phyloP scores from a whole-genome alignment of 192 early-diverging fungal genomes.

The Backusella luteola region DNA sequence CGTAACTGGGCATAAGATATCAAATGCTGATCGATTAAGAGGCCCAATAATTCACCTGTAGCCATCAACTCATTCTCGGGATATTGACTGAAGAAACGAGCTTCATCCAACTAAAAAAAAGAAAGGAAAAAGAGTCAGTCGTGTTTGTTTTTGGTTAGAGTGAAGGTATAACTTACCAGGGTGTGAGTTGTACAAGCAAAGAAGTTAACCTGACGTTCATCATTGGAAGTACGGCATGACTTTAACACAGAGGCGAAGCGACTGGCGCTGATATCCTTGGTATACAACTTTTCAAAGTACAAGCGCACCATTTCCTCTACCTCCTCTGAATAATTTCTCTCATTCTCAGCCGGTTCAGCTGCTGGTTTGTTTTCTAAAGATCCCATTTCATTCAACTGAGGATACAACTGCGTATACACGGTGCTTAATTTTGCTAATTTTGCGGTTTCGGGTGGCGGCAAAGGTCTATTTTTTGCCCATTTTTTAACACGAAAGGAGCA shows the following conservation, averaged over 20 bases:
- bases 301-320: conserved; percentile 69
- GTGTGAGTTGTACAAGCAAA: conserved; percentile 87
- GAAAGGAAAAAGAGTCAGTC: neutral
- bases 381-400: conserved; percentile 37
- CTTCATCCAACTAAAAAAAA: conserved; percentile 76
- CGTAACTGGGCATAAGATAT: conserved; percentile 74
- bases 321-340: conserved; percentile 58
- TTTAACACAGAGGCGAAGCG: conserved; percentile 86
- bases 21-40: conserved; percentile 82
- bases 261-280: conserved; percentile 70
- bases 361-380: conserved; percentile 39
- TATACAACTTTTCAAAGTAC: conserved; percentile 76
- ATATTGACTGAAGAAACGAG: conserved; percentile 90
- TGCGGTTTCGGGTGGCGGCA: conserved; percentile 60
- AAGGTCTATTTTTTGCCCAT: conserved; percentile 31
- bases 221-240: conserved; percentile 73
- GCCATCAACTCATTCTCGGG: conserved; percentile 88
- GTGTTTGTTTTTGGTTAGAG: neutral
- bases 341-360: conserved; percentile 13
- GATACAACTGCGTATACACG: conserved; percentile 44
- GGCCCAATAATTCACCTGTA: conserved; percentile 87
- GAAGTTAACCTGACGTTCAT: conserved; percentile 70
- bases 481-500: neutral
- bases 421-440: conserved; percentile 51
- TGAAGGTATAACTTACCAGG: conserved; percentile 39